Percentiles rank a stretch among this genome's conserved stretches.
phyloP scores from a whole-genome alignment of 768 basidiomycete species.

The Suillus cothurnatus region DNA sequence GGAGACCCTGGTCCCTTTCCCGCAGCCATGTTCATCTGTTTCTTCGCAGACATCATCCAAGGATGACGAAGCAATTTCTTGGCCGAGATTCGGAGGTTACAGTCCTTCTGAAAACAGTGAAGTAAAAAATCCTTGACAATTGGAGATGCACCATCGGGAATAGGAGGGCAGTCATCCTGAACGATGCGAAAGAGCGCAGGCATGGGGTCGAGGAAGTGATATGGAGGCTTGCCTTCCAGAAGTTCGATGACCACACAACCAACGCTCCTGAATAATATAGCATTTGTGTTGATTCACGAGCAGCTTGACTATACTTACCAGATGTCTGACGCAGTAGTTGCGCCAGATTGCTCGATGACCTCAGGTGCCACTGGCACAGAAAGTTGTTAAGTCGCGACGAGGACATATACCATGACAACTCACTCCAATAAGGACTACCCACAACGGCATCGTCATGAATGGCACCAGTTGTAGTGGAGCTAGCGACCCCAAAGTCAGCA shows the following conservation, averaged over 20 bases:
- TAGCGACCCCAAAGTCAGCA: conserved; percentile 98
- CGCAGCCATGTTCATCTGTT: conserved; percentile 55
- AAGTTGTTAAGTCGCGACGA: conserved; percentile 11
- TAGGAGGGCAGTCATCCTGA: conserved; percentile 95
- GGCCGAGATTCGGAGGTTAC: conserved; percentile 90
- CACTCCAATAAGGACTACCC: conserved; percentile 98
- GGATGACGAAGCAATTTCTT: conserved; percentile 91
- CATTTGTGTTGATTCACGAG: conserved; percentile 3
- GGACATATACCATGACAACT: conserved; percentile 31
- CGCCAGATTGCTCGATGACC: conserved; percentile 97
- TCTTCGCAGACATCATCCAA: conserved; percentile 91
- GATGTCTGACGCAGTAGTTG: conserved; percentile 95
- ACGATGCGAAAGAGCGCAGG: conserved; percentile 98
- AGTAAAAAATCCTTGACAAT: conserved; percentile 96
- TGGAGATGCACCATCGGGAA: conserved; percentile 93
- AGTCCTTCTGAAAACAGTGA: conserved; percentile 98
- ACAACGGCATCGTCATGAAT: conserved; percentile 91
- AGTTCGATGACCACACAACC: conserved; percentile 99
- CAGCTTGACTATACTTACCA: conserved; percentile 55
- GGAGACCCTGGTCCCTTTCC: conserved; percentile 26
- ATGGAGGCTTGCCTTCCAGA: conserved; percentile 86
- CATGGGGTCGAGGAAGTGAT: conserved; percentile 96
- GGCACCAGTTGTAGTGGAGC: conserved; percentile 70
- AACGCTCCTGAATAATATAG: conserved; percentile 57
- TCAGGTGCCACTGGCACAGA: conserved; percentile 86